phyloP scores from a whole-genome alignment of 1,284 basidiomycete species.

The Agroathelia rolfsii region DNA sequence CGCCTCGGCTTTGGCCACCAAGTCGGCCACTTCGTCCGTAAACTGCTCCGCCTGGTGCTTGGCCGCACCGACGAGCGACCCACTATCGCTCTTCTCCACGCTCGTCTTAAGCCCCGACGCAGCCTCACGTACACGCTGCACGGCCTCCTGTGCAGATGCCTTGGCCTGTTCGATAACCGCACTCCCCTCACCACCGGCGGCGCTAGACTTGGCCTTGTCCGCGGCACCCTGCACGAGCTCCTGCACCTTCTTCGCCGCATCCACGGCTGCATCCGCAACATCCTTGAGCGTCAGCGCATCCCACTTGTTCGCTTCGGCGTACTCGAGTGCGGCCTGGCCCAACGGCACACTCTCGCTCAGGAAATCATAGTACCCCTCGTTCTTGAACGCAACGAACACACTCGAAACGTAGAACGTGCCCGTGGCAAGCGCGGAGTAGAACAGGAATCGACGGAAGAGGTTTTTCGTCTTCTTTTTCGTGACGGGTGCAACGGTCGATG shows the following conservation, averaged over 20 bases:
- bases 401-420: constrained; percentile 76
- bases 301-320: constrained; percentile 72
- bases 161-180: constrained; percentile 25
- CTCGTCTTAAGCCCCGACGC: constrained; percentile 40
- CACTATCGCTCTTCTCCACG: constrained; percentile 29
- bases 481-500: constrained; percentile 22
- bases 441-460: constrained; percentile 39
- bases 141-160: constrained; percentile 26
- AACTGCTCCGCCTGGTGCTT: constrained; percentile 42
- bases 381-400: constrained; percentile 65
- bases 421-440: constrained; percentile 55
- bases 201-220: constrained; percentile 31
- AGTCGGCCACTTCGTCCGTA: constrained; percentile 53
- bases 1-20: constrained; percentile 61
- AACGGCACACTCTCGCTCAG: constrained; percentile 75
- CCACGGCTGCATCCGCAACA: constrained; percentile 45
- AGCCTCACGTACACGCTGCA: constrained; percentile 38
- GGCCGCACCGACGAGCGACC: constrained; percentile 32
- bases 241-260: no score
- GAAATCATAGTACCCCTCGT: constrained; percentile 68
- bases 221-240: no score
- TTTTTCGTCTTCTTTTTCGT: constrained; percentile 50
- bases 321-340: constrained; percentile 70
- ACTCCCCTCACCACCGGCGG: constrained; percentile 26
- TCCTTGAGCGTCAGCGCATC: constrained; percentile 58